Base-by-base conservation (phyloP, 257 asterid genomes). In the Petrea volubilis region DNA sequence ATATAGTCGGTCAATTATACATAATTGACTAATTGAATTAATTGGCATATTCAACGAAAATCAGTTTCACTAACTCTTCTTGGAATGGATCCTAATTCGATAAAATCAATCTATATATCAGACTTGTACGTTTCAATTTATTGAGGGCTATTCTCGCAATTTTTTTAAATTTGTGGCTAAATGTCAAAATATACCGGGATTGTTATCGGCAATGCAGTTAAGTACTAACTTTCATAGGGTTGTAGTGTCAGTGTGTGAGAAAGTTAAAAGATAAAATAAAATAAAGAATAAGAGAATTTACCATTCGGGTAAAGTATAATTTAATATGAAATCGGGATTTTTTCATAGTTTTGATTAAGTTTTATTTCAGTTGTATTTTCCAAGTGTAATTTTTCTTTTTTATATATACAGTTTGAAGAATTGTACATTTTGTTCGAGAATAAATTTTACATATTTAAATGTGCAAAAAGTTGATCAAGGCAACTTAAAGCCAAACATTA, bases 191-290 rank as follows among this genome's bases (percentile, higher is more conserved):
- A 47, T 31, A 61, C 68, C 61, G 96, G 96, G 8, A 46, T 85
- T 1, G 17, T 75, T 15, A 44, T 88, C 71, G 96, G 92, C 5
- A 23, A 55, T 79, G 95, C 77, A 64, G 23, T 90, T 53, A 92
- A 92, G 85, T 90, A 82, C n/a, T 94, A 88, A 84, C 79, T 92
- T 2, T 50, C 85, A 0, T 84, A 64, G 87, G 21, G 77, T 7
- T 92, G 98, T 74, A 73, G 63, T 5, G 92, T 92, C 49, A 86
- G 89, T 33, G 79, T 86, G 28, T 92, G 86, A 84, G 56, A 52
- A 18, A 47, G 21, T 15, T 2, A n/a, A 24, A 13, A 2, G 27
- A 52, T 1, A 10, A 7, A 2, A 51, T 7, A 14, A 21, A 25
- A 7, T 38, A n/a, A n/a, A 31, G 8, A 7, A 0, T n/a, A 14